These are phyloP conservation scores for Ajuga reptans DNA, from an alignment of 305 asterid genomes.

Conservation along the genomic window DNA sequence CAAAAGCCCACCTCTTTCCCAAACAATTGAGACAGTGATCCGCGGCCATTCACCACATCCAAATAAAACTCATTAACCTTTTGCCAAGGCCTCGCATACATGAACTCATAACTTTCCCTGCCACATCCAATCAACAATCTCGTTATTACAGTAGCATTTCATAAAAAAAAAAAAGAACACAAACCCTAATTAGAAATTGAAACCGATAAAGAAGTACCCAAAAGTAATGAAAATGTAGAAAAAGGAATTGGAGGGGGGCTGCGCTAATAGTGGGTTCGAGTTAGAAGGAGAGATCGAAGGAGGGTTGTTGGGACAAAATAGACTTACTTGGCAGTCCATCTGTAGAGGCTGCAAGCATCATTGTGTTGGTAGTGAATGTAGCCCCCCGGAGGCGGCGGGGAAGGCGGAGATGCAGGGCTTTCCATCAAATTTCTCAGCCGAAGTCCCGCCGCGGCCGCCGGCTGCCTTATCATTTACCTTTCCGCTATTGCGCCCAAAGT, in stretches of 20 bases:
- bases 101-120: slow-evolving; percentile 85
- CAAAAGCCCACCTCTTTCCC: slow-evolving; percentile 49
- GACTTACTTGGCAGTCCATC: slow-evolving; percentile 60
- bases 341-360: slow-evolving; percentile 50
- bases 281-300: background rate
- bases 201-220: background rate
- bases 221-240: background rate
- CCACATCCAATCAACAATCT: slow-evolving; percentile 18
- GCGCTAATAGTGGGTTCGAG: background rate
- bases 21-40: slow-evolving; percentile 43
- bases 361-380: slow-evolving; percentile 55
- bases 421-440: slow-evolving; percentile 47
- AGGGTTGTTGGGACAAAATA: background rate
- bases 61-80: slow-evolving; percentile 57
- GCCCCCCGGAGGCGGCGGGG: slow-evolving; percentile 24
- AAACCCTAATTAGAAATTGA: too few relatives aligned
- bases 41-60: slow-evolving; percentile 56
- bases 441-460: slow-evolving; percentile 26
- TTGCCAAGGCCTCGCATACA: slow-evolving; percentile 69
- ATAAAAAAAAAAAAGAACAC: too few relatives aligned
- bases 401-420: slow-evolving; percentile 21
- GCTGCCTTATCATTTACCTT: slow-evolving; percentile 30
- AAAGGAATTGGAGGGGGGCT: background rate
- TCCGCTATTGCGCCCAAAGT: slow-evolving; percentile 9
- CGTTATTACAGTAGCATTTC: background rate